Conservation (phyloP, 2,329 filamentous ascomycete genomes). For the Sclerotinia glacialis region DNA sequence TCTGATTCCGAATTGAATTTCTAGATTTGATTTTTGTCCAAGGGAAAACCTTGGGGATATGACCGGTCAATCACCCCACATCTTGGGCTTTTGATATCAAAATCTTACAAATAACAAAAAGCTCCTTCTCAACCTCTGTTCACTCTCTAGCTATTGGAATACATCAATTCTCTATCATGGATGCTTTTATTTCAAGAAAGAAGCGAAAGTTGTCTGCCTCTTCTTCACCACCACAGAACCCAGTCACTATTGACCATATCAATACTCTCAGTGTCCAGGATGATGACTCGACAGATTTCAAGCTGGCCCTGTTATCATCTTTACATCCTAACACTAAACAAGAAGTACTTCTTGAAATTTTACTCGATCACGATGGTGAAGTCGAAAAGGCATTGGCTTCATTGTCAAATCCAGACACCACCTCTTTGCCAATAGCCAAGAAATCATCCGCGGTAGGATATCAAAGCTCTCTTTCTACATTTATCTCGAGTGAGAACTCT, state of each 20-base stretch:
- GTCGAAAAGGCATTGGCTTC: constrained; percentile 62
- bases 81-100: not conserved
- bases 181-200: constrained; percentile 53
- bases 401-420: constrained; percentile 43
- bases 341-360: constrained; percentile 69
- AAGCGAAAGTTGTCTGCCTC: constrained; percentile 49
- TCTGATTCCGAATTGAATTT: too few relatives aligned
- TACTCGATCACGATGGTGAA: constrained; percentile 75
- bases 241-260: constrained; percentile 26
- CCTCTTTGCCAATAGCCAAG: constrained; percentile 28
- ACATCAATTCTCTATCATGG: constrained; percentile 45
- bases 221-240: constrained; percentile 7
- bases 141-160: not conserved
- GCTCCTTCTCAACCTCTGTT: not conserved
- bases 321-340: constrained; percentile 64
- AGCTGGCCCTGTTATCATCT: constrained; percentile 79
- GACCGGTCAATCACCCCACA: too few relatives aligned
- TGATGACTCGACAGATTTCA: constrained; percentile 84
- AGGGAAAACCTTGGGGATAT: too few relatives aligned
- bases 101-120: not conserved
- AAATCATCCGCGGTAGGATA: constrained; percentile 45
- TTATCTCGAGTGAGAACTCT: constrained; percentile 35
- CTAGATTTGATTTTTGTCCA: too few relatives aligned
- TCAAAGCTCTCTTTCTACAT: constrained; percentile 62
- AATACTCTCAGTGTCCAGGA: constrained; percentile 33